Evolutionary conservation across 2,329 filamentous ascomycete species (phyloP), one percentile per base, ranked within the genome.

Genomic region (Penicillium decumbens): DNA sequence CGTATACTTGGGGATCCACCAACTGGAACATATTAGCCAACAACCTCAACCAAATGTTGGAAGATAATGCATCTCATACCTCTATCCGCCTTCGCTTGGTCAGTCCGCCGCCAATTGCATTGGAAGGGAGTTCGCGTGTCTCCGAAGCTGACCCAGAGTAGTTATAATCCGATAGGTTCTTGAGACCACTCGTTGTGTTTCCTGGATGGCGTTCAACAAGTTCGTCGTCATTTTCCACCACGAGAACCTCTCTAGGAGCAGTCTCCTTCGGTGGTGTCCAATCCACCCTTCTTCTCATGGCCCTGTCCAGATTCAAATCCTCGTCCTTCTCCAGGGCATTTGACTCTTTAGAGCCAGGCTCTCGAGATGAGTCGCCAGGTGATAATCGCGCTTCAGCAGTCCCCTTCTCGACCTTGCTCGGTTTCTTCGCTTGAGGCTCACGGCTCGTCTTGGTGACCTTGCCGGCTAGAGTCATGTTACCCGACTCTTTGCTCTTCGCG

Each of bases 261-360:
- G 73, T 74, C 29, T 73, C 63, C 41, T 73, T 76, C 3, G 82
- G 78, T 2, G 85, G 87, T 1, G 87, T 90, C 87, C 87, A 90
- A 50, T 84, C 77, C 12, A 71, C 62, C 51, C 82, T 77, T 51
- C 86, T 75, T 40, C 71, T 73, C 24, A 79, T 65, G 6, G 85
- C 86, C 40, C 64, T 53, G 53, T 68, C 69, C 23, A 72, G 46
- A n/a, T 68, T 60, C 24, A 72, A 45, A 4, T 55, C 39, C 29
- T 57, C 51, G 49, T 61, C 48, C 25, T 54, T 40, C 45, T 56
- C 50, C 51, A 50, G 53, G 45, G 63, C 57, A 41, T 62, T 43
- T 15, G 43, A 20, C 18, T 45, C 47, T 28, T 55, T 56, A 10
- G 38, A 24, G 13, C 41, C 25, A 27, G 43, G 35, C 15, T 33